These are phyloP conservation scores for Persicaria tinctoria DNA, from an alignment of 148 eudicot species.

Conservation along the genomic window DNA sequence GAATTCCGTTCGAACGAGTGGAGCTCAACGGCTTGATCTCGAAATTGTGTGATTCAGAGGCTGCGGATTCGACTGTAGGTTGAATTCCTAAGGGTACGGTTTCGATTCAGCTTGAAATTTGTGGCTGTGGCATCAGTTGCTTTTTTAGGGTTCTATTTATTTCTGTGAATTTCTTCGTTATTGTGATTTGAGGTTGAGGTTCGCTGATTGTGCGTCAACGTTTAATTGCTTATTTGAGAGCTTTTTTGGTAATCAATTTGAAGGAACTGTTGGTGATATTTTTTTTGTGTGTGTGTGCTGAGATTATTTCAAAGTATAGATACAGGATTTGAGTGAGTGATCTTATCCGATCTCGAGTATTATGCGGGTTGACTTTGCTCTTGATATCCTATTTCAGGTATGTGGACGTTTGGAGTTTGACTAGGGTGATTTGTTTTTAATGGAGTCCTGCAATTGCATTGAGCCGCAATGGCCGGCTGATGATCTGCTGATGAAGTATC, in stretches of 20 bases:
- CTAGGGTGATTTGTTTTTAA: constrained; percentile 18
- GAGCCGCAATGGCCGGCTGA: constrained; percentile 89
- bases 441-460: constrained; percentile 87
- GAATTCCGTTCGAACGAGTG: neutral
- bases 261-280: no score
- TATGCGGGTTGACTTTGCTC: neutral
- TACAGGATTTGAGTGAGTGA: neutral
- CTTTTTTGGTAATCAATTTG: no score
- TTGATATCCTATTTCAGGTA: constrained; percentile 27
- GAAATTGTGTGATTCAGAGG: neutral
- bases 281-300: no score
- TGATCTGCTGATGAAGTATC: constrained; percentile 86
- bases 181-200: no score
- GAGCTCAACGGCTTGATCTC: neutral
- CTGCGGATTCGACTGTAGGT: neutral
- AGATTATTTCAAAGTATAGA: no score
- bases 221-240: no score
- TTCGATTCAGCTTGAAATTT: neutral
- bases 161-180: no score
- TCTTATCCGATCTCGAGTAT: neutral
- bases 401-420: constrained; percentile 19
- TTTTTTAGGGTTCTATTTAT: no score
- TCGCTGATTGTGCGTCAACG: no score
- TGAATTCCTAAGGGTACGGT: neutral
- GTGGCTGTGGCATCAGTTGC: neutral